Evolutionary conservation across 495 filamentous ascomycete genomes (phyloP), one percentile per base, ranked within the genome.

Genomic region (Penicillium coprophilum): DNA sequence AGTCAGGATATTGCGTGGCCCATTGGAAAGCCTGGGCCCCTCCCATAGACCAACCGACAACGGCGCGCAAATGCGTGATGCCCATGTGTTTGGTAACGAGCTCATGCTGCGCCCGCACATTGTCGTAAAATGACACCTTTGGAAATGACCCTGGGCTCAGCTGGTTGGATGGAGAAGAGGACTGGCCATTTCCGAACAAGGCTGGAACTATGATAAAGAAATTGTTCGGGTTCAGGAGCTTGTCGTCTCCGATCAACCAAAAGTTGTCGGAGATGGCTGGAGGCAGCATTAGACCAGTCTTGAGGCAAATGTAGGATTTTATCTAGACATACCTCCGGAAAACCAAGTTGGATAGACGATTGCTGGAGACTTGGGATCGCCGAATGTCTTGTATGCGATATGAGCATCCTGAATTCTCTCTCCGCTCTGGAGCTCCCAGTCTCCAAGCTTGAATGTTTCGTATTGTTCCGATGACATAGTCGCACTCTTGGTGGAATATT

Each of bases 311-410:
- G 1, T 17, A 24, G 19, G 21, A 32, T 46, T 4, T 8, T 9
- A 46, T 30, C 9, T 30, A 11, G 10, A 54, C 67, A 27, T 73
- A 84, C 80, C 55, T 54, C 85, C 85, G 12, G 83, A 86, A 57
- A 83, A 90, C 86, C 86, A 90, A 3, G 81, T 81, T 12, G 87
- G 87, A 64, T 90, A 89, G 34, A 90, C 77, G 50, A 90, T 83
- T 3, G 84, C 83, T 19, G 86, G 85, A n/a, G 71, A 76, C 6
- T 69, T 77, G 2, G 81, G 70, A 48, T 85, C 77, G 6, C 87
- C 87, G 60, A 88, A 85, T 10, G 87, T 87, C 67, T 86, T 88
- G 71, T 86, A 90, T 24, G 87, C 86, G 56, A 90, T 78, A 39
- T 80, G 69, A 13, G 86, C 82, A 66, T 85, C 68, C 21, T 69